phyloP scores from a whole-genome alignment of 176 grass and related monocot species.

The Elymus sibiricus region DNA sequence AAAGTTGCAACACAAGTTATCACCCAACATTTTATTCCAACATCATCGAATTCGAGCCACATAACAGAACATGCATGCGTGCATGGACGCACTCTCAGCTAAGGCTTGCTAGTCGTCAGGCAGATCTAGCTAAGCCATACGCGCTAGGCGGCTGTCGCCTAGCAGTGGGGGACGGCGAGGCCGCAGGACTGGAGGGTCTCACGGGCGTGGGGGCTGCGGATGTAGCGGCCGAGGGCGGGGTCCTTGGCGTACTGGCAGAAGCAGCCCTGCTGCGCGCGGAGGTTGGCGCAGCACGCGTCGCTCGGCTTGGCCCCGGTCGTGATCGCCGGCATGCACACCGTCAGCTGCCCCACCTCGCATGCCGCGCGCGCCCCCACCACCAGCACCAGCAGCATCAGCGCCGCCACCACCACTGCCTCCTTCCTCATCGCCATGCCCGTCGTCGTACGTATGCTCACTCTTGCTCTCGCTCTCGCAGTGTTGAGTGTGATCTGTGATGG shows the following conservation, averaged over 20 bases:
- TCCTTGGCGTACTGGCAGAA: slow-evolving; percentile 40
- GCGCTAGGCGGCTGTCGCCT: too few species aligned
- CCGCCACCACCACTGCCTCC: not conserved
- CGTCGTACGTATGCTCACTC: not conserved
- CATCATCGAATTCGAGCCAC: too few species aligned
- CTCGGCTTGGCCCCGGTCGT: not conserved
- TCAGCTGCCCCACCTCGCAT: slow-evolving; percentile 23
- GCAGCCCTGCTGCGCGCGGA: slow-evolving; percentile 21
- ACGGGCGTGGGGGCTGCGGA: slow-evolving; percentile 29
- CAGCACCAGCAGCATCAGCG: not conserved
- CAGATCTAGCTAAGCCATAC: too few species aligned
- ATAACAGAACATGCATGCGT: too few species aligned
- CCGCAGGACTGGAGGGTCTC: slow-evolving; percentile 3
- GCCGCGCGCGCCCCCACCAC: not conserved
- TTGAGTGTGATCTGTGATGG: not conserved
- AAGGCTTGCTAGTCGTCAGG: too few species aligned
- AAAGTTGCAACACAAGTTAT: too few species aligned
- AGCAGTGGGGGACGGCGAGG: not conserved
- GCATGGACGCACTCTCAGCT: too few species aligned
- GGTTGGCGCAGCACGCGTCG: slow-evolving; percentile 23
- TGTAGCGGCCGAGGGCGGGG: not conserved
- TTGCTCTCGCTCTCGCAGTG: not conserved
- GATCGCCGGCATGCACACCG: slow-evolving; percentile 17
- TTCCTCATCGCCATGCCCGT: not conserved
- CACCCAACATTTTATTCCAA: too few species aligned